Evolutionary conservation across 2,329 filamentous ascomycete species (phyloP).

Genomic region (Apiospora saccharicola): DNA sequence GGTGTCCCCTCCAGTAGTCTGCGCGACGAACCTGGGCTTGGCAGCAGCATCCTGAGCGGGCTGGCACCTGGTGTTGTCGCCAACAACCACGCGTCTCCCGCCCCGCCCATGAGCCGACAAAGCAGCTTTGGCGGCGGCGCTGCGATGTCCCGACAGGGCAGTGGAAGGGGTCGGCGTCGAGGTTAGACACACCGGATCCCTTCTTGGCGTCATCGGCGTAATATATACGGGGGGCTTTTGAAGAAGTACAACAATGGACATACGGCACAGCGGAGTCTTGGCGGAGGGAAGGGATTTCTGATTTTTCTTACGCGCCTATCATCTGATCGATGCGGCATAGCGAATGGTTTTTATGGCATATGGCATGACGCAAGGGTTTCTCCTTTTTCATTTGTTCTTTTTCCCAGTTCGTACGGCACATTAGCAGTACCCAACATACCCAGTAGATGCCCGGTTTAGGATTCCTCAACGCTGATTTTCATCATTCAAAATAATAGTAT

Average conservation of each 20-base stretch:
- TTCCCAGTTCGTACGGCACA: neutral
- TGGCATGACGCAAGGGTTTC: constrained; percentile 6
- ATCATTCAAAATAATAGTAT: neutral
- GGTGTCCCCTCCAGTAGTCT: constrained; percentile 55
- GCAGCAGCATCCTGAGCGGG: constrained; percentile 37
- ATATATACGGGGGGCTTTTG: neutral
- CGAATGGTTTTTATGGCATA: constrained; percentile 11
- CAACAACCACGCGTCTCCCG: constrained; percentile 37
- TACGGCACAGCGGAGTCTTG: constrained; percentile 7
- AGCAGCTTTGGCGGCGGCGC: constrained; percentile 63
- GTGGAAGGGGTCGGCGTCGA: constrained; percentile 41
- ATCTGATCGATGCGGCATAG: constrained; percentile 21
- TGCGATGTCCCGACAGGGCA: constrained; percentile 63
- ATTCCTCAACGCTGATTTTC: neutral
- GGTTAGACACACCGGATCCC: neutral
- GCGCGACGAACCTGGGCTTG: constrained; percentile 49
- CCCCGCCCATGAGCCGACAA: constrained; percentile 62
- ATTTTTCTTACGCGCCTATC: constrained; percentile 16
- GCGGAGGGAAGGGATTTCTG: neutral
- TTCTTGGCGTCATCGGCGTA: neutral
- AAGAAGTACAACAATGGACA: constrained; percentile 13
- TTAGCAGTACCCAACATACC: constrained; percentile 10
- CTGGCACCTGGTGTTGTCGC: constrained; percentile 31
- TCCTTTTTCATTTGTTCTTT: neutral
- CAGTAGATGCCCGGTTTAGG: neutral